phyloP scores from a whole-genome alignment of 1,139 yeast species.

The Yamadazyma blattariae region DNA sequence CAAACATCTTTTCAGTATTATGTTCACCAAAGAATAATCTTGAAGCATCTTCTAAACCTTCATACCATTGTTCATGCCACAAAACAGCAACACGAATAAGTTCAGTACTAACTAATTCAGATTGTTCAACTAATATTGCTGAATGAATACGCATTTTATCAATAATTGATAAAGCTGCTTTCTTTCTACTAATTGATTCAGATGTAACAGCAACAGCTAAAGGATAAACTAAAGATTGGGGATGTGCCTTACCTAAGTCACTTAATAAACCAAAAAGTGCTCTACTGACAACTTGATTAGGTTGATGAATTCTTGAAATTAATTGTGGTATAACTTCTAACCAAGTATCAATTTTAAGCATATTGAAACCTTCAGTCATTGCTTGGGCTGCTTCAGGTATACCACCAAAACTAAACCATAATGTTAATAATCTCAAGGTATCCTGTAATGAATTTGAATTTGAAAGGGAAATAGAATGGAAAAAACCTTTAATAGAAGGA shows the following conservation, averaged over 20 bases:
- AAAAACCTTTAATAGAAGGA: slow-evolving; percentile 93
- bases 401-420: slow-evolving; percentile 97
- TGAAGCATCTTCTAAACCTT: slow-evolving; percentile 95
- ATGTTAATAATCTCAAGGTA: slow-evolving; percentile 79
- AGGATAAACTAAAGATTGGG: slow-evolving; percentile 95
- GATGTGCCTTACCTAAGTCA: slow-evolving; percentile 91
- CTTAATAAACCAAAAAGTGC: slow-evolving; percentile 78
- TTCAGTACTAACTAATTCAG: slow-evolving; percentile 91
- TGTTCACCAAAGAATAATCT: slow-evolving; percentile 92
- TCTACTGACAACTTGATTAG: slow-evolving; percentile 78
- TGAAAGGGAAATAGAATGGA: slow-evolving; percentile 89
- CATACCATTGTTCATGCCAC: slow-evolving; percentile 99
- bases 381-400: slow-evolving; percentile 88
- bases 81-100: slow-evolving; percentile 90
- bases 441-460: slow-evolving; percentile 88
- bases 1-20: slow-evolving; percentile 91
- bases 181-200: slow-evolving; percentile 83
- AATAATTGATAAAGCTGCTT: slow-evolving; percentile 87
- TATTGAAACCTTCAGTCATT: slow-evolving; percentile 83
- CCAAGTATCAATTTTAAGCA: slow-evolving; percentile 93
- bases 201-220: slow-evolving; percentile 95
- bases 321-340: slow-evolving; percentile 92
- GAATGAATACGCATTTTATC: slow-evolving; percentile 92
- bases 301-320: slow-evolving; percentile 95
- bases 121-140: slow-evolving; percentile 81